Conservation (phyloP, 1,139 yeast species). For the Scheffersomyces segobiensis region DNA sequence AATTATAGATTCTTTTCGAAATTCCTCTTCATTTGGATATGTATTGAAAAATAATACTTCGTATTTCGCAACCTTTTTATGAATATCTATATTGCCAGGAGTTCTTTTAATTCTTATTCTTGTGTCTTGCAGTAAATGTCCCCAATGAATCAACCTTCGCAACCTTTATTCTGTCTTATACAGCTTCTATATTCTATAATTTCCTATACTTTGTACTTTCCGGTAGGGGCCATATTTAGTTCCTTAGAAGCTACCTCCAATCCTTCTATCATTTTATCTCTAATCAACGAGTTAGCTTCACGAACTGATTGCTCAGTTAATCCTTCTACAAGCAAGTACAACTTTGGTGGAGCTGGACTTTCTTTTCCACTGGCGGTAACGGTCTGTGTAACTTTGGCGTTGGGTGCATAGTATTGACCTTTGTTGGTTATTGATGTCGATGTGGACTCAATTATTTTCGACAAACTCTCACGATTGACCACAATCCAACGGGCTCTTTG, state of each 20-base stretch:
- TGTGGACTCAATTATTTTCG: constrained; percentile 69
- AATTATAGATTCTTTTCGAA: too few species aligned
- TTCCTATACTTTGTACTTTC: constrained; percentile 39
- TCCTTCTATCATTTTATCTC: constrained; percentile 62
- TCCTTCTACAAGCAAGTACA: constrained; percentile 80
- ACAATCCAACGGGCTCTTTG: constrained; percentile 83
- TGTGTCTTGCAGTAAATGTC: neutral
- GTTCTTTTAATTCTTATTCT: neutral
- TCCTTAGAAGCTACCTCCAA: constrained; percentile 46
- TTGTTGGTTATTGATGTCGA: constrained; percentile 80
- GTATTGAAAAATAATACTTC: neutral
- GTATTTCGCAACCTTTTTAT: too few species aligned
- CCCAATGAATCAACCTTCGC: neutral
- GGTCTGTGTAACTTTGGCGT: constrained; percentile 46
- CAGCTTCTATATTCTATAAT: neutral
- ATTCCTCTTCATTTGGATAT: too few species aligned
- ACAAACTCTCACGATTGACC: constrained; percentile 65
- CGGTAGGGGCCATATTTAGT: constrained; percentile 38
- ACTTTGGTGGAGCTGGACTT: constrained; percentile 64
- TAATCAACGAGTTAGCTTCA: constrained; percentile 65
- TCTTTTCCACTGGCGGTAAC: constrained; percentile 26
- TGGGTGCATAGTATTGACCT: constrained; percentile 73
- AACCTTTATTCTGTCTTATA: neutral
- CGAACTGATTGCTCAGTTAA: constrained; percentile 62
- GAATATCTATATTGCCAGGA: neutral